Conservation (phyloP, 345 rosid genomes). For the Eucalyptus shirleyi region DNA sequence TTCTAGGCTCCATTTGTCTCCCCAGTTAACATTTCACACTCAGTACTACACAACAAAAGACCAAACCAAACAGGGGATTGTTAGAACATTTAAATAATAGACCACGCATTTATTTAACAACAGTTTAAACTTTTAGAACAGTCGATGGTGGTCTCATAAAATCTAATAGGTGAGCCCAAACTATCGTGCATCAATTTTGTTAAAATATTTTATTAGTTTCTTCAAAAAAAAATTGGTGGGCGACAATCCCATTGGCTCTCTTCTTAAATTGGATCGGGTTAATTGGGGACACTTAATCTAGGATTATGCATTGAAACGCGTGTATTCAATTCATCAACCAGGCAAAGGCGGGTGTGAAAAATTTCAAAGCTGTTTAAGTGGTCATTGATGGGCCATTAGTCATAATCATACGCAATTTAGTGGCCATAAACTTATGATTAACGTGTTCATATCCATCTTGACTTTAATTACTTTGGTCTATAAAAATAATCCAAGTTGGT, state of each 20-base stretch:
- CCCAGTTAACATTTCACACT: no score
- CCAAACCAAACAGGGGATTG: no score
- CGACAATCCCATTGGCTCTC: not conserved
- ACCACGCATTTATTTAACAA: no score
- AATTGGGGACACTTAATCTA: not conserved
- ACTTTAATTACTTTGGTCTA: not conserved
- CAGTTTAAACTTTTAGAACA: accelerated
- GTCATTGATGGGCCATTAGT: not conserved
- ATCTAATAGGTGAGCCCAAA: not conserved
- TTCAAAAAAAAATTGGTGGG: not conserved
- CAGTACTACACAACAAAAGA: no score
- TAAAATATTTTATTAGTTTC: not conserved
- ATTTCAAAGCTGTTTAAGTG: not conserved
- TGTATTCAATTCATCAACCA: not conserved
- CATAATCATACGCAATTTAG: not conserved
- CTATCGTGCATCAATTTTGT: not conserved
- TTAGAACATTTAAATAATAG: no score
- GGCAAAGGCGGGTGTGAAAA: not conserved
- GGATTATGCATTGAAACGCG: not conserved
- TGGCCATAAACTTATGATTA: not conserved
- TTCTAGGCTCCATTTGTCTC: no score
- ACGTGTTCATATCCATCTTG: not conserved
- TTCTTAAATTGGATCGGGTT: not conserved
- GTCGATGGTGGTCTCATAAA: accelerated
- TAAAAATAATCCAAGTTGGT: not conserved